Conservation (phyloP, 257 asterid genomes). For the Solanum phureja region DNA sequence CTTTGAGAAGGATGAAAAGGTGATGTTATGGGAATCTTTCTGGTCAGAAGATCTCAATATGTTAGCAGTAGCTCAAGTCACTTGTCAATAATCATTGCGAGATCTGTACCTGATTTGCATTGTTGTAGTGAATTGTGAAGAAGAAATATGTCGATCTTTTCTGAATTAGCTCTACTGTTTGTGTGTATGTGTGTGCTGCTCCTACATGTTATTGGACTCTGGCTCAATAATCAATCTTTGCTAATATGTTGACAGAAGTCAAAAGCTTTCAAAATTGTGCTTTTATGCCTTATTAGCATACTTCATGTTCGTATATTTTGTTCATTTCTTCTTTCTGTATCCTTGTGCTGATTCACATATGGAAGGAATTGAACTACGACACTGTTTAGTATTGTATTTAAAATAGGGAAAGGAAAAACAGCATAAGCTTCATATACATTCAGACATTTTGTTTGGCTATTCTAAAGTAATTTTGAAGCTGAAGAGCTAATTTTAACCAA, state of each 20-base stretch:
- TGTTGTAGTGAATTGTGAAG: not conserved
- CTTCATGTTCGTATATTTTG: not conserved
- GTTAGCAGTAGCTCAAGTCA: not conserved
- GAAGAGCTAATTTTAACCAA: not conserved
- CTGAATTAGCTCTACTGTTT: not conserved
- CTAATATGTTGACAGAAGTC: not conserved
- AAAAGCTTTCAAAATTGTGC: not conserved
- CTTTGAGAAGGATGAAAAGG: slow-evolving; percentile 94
- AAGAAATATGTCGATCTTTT: not conserved
- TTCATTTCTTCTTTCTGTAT: not conserved
- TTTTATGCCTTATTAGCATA: not conserved
- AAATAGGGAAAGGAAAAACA: not conserved
- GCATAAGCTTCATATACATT: not conserved
- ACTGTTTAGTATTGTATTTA: not conserved
- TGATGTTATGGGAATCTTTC: slow-evolving; percentile 11
- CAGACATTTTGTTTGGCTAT: not conserved
- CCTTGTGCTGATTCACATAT: not conserved
- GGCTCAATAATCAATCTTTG: not conserved
- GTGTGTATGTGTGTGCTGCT: not conserved
- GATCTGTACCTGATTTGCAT: not conserved
- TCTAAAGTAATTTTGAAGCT: not conserved
- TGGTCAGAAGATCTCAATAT: not conserved
- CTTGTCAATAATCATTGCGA: not conserved
- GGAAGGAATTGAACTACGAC: not conserved
- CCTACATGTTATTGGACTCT: not conserved